Evolutionary conservation across 768 basidiomycete genomes (phyloP).

Genomic region (Daedaleopsis sinensis): DNA sequence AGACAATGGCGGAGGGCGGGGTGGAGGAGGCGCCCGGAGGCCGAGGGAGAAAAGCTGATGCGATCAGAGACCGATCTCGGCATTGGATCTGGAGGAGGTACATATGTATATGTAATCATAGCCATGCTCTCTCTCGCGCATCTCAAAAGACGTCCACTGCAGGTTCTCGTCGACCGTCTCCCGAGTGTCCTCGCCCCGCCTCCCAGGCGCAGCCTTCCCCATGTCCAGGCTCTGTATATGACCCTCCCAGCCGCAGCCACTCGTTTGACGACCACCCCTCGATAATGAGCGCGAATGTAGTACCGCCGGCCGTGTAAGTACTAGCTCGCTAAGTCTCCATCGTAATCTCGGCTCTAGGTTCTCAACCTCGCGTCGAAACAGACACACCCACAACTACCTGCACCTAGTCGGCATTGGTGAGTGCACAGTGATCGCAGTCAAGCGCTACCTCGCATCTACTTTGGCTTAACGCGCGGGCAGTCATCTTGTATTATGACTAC

Average conservation of each 20-base stretch:
- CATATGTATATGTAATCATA: no score
- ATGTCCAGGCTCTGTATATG: conserved; percentile 11
- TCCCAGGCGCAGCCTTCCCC: background rate
- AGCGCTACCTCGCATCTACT: no score
- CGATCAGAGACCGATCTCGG: no score
- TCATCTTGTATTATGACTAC: conserved; percentile 35
- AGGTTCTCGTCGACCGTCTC: no score
- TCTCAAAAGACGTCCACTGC: no score
- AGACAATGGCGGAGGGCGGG: background rate
- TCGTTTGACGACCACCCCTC: conserved; percentile 1
- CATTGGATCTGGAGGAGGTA: no score
- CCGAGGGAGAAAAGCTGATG: background rate
- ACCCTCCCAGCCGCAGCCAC: background rate
- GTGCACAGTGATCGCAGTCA: background rate
- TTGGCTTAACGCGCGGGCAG: conserved; percentile 17
- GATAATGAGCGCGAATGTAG: conserved; percentile 18
- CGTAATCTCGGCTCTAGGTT: background rate
- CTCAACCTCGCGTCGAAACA: background rate
- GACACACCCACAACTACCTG: conserved; percentile 28
- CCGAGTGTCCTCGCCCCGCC: background rate
- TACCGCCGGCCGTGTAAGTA: conserved; percentile 14
- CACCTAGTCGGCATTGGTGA: conserved; percentile 27
- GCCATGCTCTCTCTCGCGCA: no score
- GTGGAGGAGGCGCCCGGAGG: background rate
- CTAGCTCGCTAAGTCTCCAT: background rate